Base-by-base conservation (phyloP, 2,329 filamentous ascomycete species). In the Colletotrichum caudatum region DNA sequence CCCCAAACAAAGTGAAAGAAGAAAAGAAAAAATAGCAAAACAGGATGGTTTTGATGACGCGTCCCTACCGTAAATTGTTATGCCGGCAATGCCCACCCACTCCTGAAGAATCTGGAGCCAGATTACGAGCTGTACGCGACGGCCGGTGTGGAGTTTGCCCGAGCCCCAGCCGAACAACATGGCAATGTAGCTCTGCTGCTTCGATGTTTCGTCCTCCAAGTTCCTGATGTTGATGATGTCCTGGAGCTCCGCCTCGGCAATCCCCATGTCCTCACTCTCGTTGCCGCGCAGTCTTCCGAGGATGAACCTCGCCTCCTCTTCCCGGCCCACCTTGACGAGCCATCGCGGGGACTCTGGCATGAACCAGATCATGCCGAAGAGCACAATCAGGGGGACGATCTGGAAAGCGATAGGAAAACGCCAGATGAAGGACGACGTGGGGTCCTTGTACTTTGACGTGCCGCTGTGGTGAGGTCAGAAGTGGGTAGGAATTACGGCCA, bases 91-190 rank as follows among this genome's bases (percentile, higher is more conserved):
- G 0, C 91, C 90, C 63, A 90, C 86, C 89, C 90, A 92, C 75
- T 92, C 88, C 76, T 92, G 90, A 77, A 93, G 87, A 56, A 93
- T 91, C 80, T 93, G 90, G 11, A 93, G 83, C 90, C 91, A 93
- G 46, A 93, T 85, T 3, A 91, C 90, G 1, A 93, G 84, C 75
- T 93, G 90, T 0, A 93, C 90, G 7, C 92, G 88, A 1, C 91
- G 85, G 0, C 87, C 91, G 0, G 88, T 91, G 74, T 93, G 91
- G 11, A 93, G 79, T 63, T 91, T 89, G 0, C 86, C 91, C 0
- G 89, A 91, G 3, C 89, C 89, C 66, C 88, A 86, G 2, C 90
- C 90, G 64, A 92, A 90, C 1, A 93, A 80, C 91, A 93, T 93
- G 59, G 88, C 82, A 3, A 87, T 76, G 75, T 93, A 93, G 48